phyloP scores from a whole-genome alignment of 352 stramenopile genomes.

The Phytophthora sojae region DNA sequence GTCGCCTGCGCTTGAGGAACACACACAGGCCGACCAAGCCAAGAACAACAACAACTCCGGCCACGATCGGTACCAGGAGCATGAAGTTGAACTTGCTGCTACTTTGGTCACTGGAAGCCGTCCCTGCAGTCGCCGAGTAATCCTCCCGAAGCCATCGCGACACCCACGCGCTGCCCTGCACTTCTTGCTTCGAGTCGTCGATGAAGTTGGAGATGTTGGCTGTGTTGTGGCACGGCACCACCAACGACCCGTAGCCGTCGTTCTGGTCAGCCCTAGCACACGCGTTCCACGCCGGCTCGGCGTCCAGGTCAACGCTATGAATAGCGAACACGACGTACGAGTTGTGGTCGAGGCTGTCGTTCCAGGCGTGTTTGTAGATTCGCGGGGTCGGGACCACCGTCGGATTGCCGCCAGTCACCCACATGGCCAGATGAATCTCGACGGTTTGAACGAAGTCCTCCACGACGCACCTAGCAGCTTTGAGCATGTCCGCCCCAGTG shows the following conservation, averaged over 20 bases:
- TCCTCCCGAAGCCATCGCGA: background rate
- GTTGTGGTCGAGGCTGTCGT: conserved; percentile 4
- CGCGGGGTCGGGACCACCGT: conserved; percentile 2
- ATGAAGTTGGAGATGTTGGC: conserved; percentile 8
- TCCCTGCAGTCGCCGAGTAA: background rate
- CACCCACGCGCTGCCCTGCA: conserved; percentile 10
- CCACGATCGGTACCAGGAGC: conserved; percentile 27
- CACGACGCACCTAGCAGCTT: conserved; percentile 16
- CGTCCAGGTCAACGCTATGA: background rate
- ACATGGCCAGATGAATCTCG: conserved; percentile 11
- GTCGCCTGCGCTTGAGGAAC: conserved; percentile 16
- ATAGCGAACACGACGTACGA: conserved; percentile 18
- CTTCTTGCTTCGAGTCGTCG: conserved; percentile 5
- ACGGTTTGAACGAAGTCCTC: conserved; percentile 3
- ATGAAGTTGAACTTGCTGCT: conserved; percentile 13
- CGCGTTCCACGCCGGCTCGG: conserved; percentile 6
- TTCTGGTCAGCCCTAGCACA: conserved; percentile 8
- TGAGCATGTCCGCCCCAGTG: conserved; percentile 17
- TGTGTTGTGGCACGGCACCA: conserved; percentile 17
- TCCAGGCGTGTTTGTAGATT: conserved; percentile 11
- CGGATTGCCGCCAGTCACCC: conserved; percentile 20
- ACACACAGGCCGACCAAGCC: conserved; percentile 18
- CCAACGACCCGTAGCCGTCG: conserved; percentile 16
- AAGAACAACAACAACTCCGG: conserved; percentile 18
- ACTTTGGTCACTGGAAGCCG: background rate